Conservation (phyloP, 1,139 yeast genomes). For the Diutina rugosa region DNA sequence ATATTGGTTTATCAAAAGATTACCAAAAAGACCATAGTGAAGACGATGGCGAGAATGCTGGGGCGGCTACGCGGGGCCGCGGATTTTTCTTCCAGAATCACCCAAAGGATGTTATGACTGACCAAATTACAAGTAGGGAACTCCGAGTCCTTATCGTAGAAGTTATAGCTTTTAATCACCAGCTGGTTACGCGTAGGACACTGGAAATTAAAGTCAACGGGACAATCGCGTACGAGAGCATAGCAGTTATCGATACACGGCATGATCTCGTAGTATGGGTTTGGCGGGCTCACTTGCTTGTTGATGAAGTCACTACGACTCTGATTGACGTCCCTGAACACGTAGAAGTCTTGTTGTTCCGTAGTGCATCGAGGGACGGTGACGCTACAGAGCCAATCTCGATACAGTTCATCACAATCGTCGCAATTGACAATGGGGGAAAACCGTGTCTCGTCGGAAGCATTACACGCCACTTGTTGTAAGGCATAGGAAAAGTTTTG, state of each 20-base stretch:
- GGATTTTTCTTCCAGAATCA: neutral
- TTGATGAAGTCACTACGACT: conserved; percentile 56
- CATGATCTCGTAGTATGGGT: conserved; percentile 59
- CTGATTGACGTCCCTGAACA: conserved; percentile 30
- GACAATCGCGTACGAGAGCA: conserved; percentile 73
- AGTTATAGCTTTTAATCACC: conserved; percentile 34
- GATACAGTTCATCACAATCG: conserved; percentile 62
- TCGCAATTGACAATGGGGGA: conserved; percentile 65
- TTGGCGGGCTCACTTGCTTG: conserved; percentile 42
- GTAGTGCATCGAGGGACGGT: conserved; percentile 77
- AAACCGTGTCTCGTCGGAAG: conserved; percentile 51
- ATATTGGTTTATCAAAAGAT: neutral
- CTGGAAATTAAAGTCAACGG: conserved; percentile 55
- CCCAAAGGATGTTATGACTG: neutral
- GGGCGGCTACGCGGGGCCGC: neutral
- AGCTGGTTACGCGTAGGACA: conserved; percentile 46
- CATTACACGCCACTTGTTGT: conserved; percentile 69
- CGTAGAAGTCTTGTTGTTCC: conserved; percentile 30
- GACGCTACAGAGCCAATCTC: conserved; percentile 83
- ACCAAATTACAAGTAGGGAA: neutral
- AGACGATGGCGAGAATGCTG: neutral
- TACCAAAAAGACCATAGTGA: neutral
- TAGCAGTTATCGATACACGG: conserved; percentile 83
- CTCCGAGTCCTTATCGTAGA: conserved; percentile 12
- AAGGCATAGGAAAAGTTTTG: conserved; percentile 63